A percentile compares a stretch with the other conserved stretches of the same genome.
These are phyloP conservation scores for Linanthus parryae DNA, from an alignment of 148 eudicot genomes.

Conservation along the genomic window DNA sequence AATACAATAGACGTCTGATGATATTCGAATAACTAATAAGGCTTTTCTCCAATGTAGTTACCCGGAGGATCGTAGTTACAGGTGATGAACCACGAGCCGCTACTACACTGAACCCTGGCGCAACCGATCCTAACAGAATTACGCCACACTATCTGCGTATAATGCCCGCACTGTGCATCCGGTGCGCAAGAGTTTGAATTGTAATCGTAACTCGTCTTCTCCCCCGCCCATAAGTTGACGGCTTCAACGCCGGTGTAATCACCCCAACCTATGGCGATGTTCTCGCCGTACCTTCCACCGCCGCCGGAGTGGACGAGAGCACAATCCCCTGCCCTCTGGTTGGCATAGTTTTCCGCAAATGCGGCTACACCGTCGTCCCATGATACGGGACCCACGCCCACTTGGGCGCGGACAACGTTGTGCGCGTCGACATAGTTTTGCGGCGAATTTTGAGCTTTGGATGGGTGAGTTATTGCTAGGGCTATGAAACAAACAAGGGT, in stretches of 20 bases:
- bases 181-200: conserved; percentile 23
- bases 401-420: conserved; percentile 25
- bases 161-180: conserved; percentile 22
- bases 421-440: conserved; percentile 31
- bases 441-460: conserved; percentile 31
- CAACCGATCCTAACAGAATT: conserved; percentile 28
- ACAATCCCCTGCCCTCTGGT: conserved; percentile 22
- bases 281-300: conserved; percentile 27
- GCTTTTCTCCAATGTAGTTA: conserved; percentile 14
- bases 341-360: conserved; percentile 30
- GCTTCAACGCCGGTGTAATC: conserved; percentile 13
- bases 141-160: conserved; percentile 34
- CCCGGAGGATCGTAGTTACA: conserved; percentile 33
- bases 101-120: conserved; percentile 25
- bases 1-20: too few species aligned
- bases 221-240: conserved; percentile 25
- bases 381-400: conserved; percentile 20
- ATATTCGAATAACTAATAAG: conserved; percentile 16
- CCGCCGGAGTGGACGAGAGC: conserved; percentile 23
- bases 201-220: conserved; percentile 23
- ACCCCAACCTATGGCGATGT: conserved; percentile 16
- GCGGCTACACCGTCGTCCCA: conserved; percentile 24
- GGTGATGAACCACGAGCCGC: conserved; percentile 16
- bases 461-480: not conserved
- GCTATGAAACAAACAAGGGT: conserved; percentile 1